phyloP scores from a whole-genome alignment of 768 basidiomycete genomes.

The Tricholoma saponaceum region DNA sequence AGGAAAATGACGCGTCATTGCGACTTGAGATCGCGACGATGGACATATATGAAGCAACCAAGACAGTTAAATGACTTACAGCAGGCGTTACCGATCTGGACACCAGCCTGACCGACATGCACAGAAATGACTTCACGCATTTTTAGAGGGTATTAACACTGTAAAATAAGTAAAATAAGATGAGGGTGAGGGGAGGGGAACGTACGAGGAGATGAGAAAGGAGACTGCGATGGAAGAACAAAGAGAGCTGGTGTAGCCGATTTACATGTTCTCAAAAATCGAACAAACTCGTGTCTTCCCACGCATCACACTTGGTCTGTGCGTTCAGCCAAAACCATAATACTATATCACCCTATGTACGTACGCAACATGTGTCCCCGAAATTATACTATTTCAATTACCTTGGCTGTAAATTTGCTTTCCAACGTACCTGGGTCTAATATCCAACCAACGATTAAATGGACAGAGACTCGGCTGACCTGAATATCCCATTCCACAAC shows the following conservation, averaged over 20 bases:
- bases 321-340: no score
- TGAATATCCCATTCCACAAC: no score
- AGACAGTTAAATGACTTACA: slow-evolving; percentile 50
- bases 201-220: slow-evolving; percentile 23
- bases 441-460: no score
- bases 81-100: slow-evolving; percentile 93
- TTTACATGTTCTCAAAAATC: slow-evolving; percentile 41
- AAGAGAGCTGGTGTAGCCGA: slow-evolving; percentile 26
- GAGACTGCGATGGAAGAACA: slow-evolving; percentile 41
- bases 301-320: slow-evolving; percentile 43
- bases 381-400: no score
- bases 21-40: slow-evolving; percentile 5
- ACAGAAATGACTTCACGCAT: slow-evolving; percentile 96
- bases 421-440: no score
- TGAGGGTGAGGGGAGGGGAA: slow-evolving; percentile 21
- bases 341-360: no score
- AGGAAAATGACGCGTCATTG: slow-evolving; percentile 13
- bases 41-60: neutral
- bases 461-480: no score
- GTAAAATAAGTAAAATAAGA: slow-evolving; percentile 4
- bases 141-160: slow-evolving; percentile 24
- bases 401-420: no score
- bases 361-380: no score
- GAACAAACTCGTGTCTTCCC: slow-evolving; percentile 35
- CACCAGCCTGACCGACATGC: slow-evolving; percentile 96